These are phyloP conservation scores for Chlorella sorokiniana DNA, from an alignment of 139 green algal genomes.

Conservation along the genomic window DNA sequence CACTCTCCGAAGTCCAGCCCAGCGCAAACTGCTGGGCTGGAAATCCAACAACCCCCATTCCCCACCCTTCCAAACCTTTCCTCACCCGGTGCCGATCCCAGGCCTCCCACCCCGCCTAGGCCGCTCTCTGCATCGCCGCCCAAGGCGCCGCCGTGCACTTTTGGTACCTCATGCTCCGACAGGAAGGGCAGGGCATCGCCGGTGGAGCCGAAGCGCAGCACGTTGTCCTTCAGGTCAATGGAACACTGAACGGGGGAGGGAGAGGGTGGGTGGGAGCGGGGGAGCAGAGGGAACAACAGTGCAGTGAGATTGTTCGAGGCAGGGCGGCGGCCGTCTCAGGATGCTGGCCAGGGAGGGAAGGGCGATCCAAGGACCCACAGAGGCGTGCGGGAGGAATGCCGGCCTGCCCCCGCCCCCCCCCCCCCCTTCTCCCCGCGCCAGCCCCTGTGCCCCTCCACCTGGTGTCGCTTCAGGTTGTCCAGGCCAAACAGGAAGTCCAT, in stretches of 20 bases:
- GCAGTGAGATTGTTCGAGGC: neutral
- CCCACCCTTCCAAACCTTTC: no score
- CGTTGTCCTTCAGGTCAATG: constrained; percentile 74
- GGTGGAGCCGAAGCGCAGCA: constrained; percentile 63
- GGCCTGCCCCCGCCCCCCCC: neutral
- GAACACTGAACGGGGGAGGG: constrained; percentile 50
- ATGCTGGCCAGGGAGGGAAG: no score
- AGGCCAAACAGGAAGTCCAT: constrained; percentile 97
- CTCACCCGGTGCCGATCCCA: no score
- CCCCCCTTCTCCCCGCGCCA: neutral
- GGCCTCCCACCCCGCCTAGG: no score
- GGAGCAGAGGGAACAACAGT: neutral
- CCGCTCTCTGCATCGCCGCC: no score
- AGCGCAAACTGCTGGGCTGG: no score
- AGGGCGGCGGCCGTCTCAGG: no score
- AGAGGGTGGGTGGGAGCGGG: neutral
- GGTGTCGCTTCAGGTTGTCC: constrained; percentile 92
- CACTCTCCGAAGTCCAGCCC: no score
- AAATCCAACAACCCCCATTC: no score
- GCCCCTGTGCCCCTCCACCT: no score
- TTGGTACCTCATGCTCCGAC: constrained; percentile 60
- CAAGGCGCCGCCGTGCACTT: no score
- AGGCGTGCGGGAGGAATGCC: neutral
- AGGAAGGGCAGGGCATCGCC: constrained; percentile 81
- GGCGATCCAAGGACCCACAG: no score